Evolutionary conservation across 495 filamentous ascomycete species (phyloP), one percentile per base, ranked within the genome.

Genomic region (Ascobolus immersus): DNA sequence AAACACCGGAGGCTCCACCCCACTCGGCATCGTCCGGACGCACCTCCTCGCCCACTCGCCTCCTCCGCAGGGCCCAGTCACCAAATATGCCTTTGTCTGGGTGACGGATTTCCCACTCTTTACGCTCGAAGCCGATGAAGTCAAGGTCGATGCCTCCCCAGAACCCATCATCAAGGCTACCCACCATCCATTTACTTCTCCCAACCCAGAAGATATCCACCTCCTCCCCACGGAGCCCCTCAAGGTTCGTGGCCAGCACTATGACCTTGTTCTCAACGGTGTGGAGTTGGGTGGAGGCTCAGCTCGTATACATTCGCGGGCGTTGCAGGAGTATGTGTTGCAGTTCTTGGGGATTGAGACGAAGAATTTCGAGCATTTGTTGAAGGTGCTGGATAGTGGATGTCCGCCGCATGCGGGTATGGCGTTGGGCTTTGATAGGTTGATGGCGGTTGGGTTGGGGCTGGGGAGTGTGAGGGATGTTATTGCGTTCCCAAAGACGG

Each of bases 401-500:
- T 96, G 86, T 64, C 89, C 86, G n/a, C 86, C 86, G 1, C 86
- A 96, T 53, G 84, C 86, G 0, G 86, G 86, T 0, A 68, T 96
- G 28, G 86, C 86, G 0, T 54, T 96, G 11, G 86, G 86, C 0
- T 91, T 91, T 45, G 86, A 96, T 46, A 68, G 86, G 23, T 55
- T 94, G 20, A 57, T 86, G n/a, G 70, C 86, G 4, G 59, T 90
- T 4, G 64, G 94, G 57, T 59, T 71, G 14, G 71, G 71, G 8
- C 71, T 65, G 28, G 67, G 77, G 15, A 72, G 68, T 5, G 65
- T 96, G 6, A 55, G 74, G 35, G 84, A 96, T 56, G 86, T 94
- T 11, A 91, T 93, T 48, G 84, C 84, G 1, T 96, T 96, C 50
- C 86, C 86, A 2, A 96, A 96, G 55, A 75, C 60, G 32, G 74